Conservation (phyloP, 2,329 filamentous ascomycete genomes). For the Fusarium pininemorale region DNA sequence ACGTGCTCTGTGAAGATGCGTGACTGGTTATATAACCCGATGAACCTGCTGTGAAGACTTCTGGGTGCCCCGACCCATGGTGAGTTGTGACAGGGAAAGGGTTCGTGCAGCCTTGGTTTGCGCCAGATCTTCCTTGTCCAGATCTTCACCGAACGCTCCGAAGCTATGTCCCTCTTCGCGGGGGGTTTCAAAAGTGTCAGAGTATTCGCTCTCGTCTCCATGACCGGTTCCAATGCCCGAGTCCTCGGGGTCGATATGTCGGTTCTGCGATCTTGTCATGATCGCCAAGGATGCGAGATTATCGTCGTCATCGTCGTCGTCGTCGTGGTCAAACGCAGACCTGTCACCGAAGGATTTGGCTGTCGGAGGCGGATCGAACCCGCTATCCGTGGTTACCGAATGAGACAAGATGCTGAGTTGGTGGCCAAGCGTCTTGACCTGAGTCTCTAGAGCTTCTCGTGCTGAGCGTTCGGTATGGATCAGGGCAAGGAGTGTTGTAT, state of each 20-base stretch:
- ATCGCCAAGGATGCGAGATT: slow-evolving; percentile 38
- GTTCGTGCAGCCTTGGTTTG: slow-evolving; percentile 68
- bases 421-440: slow-evolving; percentile 63
- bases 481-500: slow-evolving; percentile 60
- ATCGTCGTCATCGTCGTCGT: slow-evolving; percentile 54
- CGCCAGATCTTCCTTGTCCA: slow-evolving; percentile 51
- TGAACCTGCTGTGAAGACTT: slow-evolving; percentile 35
- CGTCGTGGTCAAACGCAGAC: slow-evolving; percentile 56
- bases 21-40: slow-evolving; percentile 37
- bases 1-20: background rate
- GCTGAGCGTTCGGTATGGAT: slow-evolving; percentile 66
- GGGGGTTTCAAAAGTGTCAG: slow-evolving; percentile 63
- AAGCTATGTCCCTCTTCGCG: slow-evolving; percentile 56
- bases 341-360: slow-evolving; percentile 49
- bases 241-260: slow-evolving; percentile 46
- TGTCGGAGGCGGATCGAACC: slow-evolving; percentile 46
- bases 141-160: slow-evolving; percentile 55
- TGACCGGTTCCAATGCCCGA: slow-evolving; percentile 49
- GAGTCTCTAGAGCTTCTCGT: slow-evolving; percentile 63
- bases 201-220: slow-evolving; percentile 54
- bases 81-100: slow-evolving; percentile 71
- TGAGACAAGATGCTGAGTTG: slow-evolving; percentile 59
- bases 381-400: slow-evolving; percentile 36
- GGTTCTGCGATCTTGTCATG: slow-evolving; percentile 24
- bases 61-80: slow-evolving; percentile 48